Evolutionary conservation across 129 eudicot genomes (phyloP).

Genomic region (Flaveria sonorensis): DNA sequence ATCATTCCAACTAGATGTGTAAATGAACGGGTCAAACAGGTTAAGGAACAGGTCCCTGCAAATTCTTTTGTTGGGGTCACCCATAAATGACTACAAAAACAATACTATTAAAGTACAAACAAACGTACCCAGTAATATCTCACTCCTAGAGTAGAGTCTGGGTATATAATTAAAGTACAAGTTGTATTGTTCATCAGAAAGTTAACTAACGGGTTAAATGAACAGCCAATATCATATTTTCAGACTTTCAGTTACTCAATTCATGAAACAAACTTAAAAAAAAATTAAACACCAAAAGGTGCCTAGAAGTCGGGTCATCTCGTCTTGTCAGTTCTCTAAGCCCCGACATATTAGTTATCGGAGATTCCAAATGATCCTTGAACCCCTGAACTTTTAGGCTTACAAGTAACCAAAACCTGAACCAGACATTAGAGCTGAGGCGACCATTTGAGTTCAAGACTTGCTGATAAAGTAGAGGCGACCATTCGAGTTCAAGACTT

Average conservation of each 20-base stretch:
- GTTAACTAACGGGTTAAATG: neutral
- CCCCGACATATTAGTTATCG: neutral
- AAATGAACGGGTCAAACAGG: neutral
- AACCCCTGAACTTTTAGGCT: neutral
- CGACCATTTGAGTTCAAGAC: neutral
- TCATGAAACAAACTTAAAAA: slow-evolving; percentile 14
- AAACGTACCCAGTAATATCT: no score
- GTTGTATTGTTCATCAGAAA: neutral
- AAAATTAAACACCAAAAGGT: slow-evolving; percentile 25
- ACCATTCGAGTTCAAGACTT: neutral
- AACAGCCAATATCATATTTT: neutral
- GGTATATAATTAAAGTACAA: neutral
- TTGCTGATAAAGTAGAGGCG: neutral
- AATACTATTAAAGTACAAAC: neutral
- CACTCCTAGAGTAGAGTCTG: no score
- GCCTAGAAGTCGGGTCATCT: slow-evolving; percentile 24
- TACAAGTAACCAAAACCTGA: slow-evolving; percentile 9
- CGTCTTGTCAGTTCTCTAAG: slow-evolving; percentile 20
- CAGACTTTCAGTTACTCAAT: neutral
- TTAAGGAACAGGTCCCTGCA: neutral
- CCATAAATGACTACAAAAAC: neutral
- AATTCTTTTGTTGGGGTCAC: slow-evolving; percentile 1
- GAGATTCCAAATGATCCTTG: slow-evolving; percentile 14
- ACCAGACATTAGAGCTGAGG: neutral
- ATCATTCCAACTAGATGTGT: neutral